phyloP scores from a whole-genome alignment of 1,284 basidiomycete genomes.

The Rhizoctonia solani region DNA sequence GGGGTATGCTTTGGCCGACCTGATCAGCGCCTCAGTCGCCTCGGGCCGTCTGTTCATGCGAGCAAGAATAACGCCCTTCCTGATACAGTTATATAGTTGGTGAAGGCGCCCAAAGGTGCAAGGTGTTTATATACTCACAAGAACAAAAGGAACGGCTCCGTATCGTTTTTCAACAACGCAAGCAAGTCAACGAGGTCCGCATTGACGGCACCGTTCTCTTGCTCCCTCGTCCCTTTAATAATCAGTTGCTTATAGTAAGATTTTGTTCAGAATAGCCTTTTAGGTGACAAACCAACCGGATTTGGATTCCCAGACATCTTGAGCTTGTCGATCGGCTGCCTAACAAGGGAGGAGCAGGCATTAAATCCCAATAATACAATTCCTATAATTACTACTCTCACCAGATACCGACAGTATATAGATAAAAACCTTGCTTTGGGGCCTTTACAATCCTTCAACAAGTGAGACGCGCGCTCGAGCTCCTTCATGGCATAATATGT shows the following conservation, averaged over 20 bases:
- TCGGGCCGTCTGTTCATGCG: slow-evolving; percentile 79
- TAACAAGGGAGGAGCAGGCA: slow-evolving; percentile 14
- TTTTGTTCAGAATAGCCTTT: background rate
- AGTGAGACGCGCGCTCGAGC: slow-evolving; percentile 71
- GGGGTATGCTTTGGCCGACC: slow-evolving; percentile 78
- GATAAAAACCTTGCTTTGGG: slow-evolving; percentile 77
- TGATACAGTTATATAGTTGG: slow-evolving; percentile 44
- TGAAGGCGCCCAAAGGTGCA: slow-evolving; percentile 6
- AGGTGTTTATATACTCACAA: slow-evolving; percentile 60
- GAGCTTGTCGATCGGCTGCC: slow-evolving; percentile 42
- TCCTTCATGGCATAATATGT: slow-evolving; percentile 80
- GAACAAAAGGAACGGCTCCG: slow-evolving; percentile 86
- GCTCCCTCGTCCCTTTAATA: slow-evolving; percentile 66
- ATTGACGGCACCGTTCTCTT: slow-evolving; percentile 72
- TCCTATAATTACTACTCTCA: slow-evolving; percentile 54
- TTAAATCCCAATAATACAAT: background rate
- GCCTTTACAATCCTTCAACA: slow-evolving; percentile 65
- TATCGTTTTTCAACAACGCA: slow-evolving; percentile 57
- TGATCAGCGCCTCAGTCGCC: slow-evolving; percentile 80
- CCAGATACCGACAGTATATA: slow-evolving; percentile 83
- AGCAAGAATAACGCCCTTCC: slow-evolving; percentile 79
- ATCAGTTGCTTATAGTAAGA: too few relatives aligned
- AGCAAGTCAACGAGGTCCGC: slow-evolving; percentile 61
- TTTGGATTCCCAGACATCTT: slow-evolving; percentile 41
- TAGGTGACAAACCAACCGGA: slow-evolving; percentile 31